Evolutionary conservation across 2,329 filamentous ascomycete genomes (phyloP), one percentile per base, ranked within the genome.

Genomic region (Paradendryphiella salina): DNA sequence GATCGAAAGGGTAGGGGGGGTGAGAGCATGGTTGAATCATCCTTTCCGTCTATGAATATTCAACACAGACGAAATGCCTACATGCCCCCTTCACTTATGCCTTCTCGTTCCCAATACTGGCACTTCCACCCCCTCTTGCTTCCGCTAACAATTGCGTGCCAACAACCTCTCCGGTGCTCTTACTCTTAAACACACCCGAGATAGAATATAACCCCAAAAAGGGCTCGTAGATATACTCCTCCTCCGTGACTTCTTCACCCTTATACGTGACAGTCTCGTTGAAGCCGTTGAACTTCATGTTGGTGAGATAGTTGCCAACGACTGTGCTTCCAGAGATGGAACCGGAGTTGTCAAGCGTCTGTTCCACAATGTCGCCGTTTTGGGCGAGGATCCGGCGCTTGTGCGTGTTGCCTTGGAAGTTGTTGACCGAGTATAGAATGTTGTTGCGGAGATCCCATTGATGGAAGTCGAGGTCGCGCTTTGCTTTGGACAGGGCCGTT

Each of bases 381-480:
- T 84, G 82, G 4, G 75, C 77, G 5, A 84, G 72, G 5, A 83
- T 69, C 33, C 81, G 79, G 66, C 85, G 84, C 29, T 80, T 83
- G 69, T 75, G 66, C 35, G 70, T 70, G 51, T 79, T 76, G 14
- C 82, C 81, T 11, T 73, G 74, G 66, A 83, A 85, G 73, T 85
- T 79, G 71, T 85, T 84, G 65, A 83, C 68, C 21, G 79, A 82
- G 70, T 82, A 85, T 28, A 86, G 77, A 52, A 85, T 80, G 64
- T 82, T 82, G 71, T 84, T 75, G 47, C 74, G 72, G 34, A 84
- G 69, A 38, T 81, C 77, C 69, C 78, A 80, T 50, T 71, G 67
- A 35, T 66, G 61, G 29, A 66, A 56, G 37, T 70, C 67, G n/a
- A 69, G 43, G 31, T 63, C 57, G 32, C 67, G 61, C 49, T 72